These are phyloP conservation scores for Simplicillium aogashimaense DNA, from an alignment of 2,329 filamentous ascomycete species.

Conservation along the genomic window DNA sequence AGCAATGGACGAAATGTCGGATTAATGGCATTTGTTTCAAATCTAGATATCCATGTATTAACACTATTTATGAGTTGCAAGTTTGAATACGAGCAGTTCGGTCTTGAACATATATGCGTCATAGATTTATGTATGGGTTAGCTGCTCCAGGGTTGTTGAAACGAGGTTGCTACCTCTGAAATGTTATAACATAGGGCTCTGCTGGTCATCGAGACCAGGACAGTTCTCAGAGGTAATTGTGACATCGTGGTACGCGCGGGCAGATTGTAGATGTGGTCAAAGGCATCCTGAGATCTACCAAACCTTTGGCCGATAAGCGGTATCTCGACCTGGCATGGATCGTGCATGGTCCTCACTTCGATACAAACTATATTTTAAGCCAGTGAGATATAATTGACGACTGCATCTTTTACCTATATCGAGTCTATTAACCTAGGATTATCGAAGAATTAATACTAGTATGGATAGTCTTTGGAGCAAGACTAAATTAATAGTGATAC, in stretches of 20 bases:
- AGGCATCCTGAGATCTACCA: constrained; percentile 14
- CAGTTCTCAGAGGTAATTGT: too few relatives aligned
- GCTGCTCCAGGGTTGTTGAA: too few relatives aligned
- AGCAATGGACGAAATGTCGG: constrained; percentile 16
- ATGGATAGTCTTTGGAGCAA: neutral
- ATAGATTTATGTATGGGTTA: too few relatives aligned
- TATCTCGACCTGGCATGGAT: constrained; percentile 13
- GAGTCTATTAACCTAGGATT: constrained; percentile 1
- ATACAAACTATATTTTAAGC: constrained; percentile 6
- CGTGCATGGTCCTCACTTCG: constrained; percentile 10
- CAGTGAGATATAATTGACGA: constrained; percentile 6
- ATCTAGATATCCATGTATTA: neutral
- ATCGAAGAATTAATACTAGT: neutral
- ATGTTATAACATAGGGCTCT: too few relatives aligned
- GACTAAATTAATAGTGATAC: neutral
- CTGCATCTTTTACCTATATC: constrained; percentile 14
- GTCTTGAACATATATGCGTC: too few relatives aligned
- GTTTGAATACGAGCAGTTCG: too few relatives aligned
- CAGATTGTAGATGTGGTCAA: too few relatives aligned
- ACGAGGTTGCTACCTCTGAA: too few relatives aligned
- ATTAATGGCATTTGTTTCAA: constrained; percentile 9
- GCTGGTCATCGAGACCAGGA: too few relatives aligned
- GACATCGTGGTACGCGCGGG: too few relatives aligned
- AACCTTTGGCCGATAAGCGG: constrained; percentile 16
- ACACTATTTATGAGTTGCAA: too few relatives aligned